These are phyloP conservation scores for Clonostachys byssicola DNA, from an alignment of 2,329 filamentous ascomycete species.

Conservation along the genomic window DNA sequence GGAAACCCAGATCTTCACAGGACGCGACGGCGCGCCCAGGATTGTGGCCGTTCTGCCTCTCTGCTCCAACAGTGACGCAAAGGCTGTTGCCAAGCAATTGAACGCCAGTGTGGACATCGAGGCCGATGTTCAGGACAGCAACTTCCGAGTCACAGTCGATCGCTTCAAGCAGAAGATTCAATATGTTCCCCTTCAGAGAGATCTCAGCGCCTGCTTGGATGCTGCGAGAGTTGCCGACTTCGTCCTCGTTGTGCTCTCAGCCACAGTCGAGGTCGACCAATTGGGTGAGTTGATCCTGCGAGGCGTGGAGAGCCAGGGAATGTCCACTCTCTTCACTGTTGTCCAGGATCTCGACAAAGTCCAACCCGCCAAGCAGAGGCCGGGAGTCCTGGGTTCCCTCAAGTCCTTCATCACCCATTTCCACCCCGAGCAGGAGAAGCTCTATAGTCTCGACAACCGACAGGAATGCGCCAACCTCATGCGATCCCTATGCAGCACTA, in stretches of 20 bases:
- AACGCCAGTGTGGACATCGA: slow-evolving; percentile 79
- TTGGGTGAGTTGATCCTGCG: slow-evolving; percentile 81
- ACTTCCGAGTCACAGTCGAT: slow-evolving; percentile 68
- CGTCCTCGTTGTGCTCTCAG: slow-evolving; percentile 80
- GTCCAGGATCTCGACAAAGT: slow-evolving; percentile 77
- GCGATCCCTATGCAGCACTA: slow-evolving; percentile 84
- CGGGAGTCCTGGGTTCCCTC: slow-evolving; percentile 74
- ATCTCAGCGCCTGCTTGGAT: slow-evolving; percentile 76
- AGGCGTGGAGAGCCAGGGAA: slow-evolving; percentile 86
- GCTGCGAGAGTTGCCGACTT: slow-evolving; percentile 88
- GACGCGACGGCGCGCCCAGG: slow-evolving; percentile 79
- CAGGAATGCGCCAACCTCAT: slow-evolving; percentile 91
- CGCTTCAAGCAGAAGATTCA: slow-evolving; percentile 94
- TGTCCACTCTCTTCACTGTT: slow-evolving; percentile 85
- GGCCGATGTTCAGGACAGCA: slow-evolving; percentile 53
- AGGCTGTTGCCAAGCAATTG: slow-evolving; percentile 63
- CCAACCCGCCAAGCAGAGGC: slow-evolving; percentile 73
- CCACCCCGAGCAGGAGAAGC: slow-evolving; percentile 86
- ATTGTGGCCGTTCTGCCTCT: slow-evolving; percentile 87
- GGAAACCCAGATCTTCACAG: slow-evolving; percentile 77
- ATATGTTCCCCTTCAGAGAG: slow-evolving; percentile 71
- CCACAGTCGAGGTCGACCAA: slow-evolving; percentile 77
- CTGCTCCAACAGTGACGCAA: slow-evolving; percentile 66
- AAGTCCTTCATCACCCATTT: slow-evolving; percentile 94
- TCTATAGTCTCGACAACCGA: slow-evolving; percentile 81